Conservation (phyloP, 805 yeast genomes). For the Pichia nanzhaoensis region DNA sequence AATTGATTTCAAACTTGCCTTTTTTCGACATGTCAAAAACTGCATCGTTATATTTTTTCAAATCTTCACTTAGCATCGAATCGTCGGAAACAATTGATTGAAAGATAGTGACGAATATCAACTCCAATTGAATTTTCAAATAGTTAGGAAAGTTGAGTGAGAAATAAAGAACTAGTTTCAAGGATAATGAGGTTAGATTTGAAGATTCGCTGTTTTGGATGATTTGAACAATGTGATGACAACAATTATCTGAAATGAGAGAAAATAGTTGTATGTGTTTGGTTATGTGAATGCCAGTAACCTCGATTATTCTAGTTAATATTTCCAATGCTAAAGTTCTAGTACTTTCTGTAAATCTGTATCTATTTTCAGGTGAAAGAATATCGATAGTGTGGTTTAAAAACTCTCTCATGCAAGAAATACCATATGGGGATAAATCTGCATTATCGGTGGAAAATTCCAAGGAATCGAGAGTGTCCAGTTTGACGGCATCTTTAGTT, state of each 20-base stretch:
- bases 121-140: constrained; percentile 76
- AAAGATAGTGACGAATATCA: constrained; percentile 58
- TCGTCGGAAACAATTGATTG: constrained; percentile 31
- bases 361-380: constrained; percentile 74
- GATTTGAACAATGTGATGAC: constrained; percentile 75
- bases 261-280: constrained; percentile 59
- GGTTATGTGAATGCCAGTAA: constrained; percentile 59
- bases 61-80: constrained; percentile 22
- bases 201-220: constrained; percentile 71
- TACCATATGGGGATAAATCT: constrained; percentile 52
- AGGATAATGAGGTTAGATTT: constrained; percentile 62
- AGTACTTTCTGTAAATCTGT: constrained; percentile 81
- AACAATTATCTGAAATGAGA: constrained; percentile 71
- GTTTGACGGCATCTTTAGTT: constrained; percentile 6
- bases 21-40: constrained; percentile 26
- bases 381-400: constrained; percentile 70
- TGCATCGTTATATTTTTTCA: constrained; percentile 23
- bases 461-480: constrained; percentile 2
- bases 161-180: constrained; percentile 69
- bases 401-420: constrained; percentile 70
- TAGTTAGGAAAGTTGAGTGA: constrained; percentile 57
- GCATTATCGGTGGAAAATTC: constrained; percentile 16
- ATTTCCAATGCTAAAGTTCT: constrained; percentile 76
- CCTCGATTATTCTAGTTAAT: constrained; percentile 73
- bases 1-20: constrained; percentile 23